A percentile compares a stretch with the other conserved stretches of the same genome.
These are phyloP conservation scores for Solanum piurae DNA, from an alignment of 257 asterid species.

Conservation along the genomic window DNA sequence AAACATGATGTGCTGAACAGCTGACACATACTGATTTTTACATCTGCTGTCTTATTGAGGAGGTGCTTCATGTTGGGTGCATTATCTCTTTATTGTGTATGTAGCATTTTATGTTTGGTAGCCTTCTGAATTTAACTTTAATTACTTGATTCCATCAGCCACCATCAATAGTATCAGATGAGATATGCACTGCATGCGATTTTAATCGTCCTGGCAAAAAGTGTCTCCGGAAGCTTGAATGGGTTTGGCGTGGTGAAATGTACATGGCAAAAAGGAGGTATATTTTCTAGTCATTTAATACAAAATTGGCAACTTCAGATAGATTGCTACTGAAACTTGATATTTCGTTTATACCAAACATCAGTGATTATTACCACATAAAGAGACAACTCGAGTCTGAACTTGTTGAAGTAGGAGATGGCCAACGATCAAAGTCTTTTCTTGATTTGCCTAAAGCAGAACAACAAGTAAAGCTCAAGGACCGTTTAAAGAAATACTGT, in stretches of 20 bases:
- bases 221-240: conserved; percentile 95
- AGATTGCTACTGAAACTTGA: conserved; percentile 6
- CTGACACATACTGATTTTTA: background rate
- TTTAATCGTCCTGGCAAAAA: conserved; percentile 97
- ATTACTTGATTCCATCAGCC: conserved; percentile 51
- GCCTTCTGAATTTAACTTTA: conserved; percentile 11
- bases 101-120: conserved; percentile 2
- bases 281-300: conserved; percentile 11
- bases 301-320: background rate
- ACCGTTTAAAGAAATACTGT: conserved; percentile 90
- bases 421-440: conserved; percentile 57
- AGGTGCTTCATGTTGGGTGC: background rate
- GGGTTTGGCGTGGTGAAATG: conserved; percentile 99
- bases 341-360: conserved; percentile 6
- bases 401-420: conserved; percentile 50
- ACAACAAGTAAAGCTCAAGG: conserved; percentile 83
- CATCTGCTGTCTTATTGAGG: background rate
- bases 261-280: conserved; percentile 97
- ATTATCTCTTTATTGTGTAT: background rate
- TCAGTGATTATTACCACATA: conserved; percentile 82
- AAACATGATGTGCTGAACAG: background rate
- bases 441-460: conserved; percentile 88
- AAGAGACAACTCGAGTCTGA: conserved; percentile 99
- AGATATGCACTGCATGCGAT: conserved; percentile 96
- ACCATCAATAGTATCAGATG: conserved; percentile 91